Conservation (phyloP, 768 basidiomycete genomes). For the Tulasnella sp. region DNA sequence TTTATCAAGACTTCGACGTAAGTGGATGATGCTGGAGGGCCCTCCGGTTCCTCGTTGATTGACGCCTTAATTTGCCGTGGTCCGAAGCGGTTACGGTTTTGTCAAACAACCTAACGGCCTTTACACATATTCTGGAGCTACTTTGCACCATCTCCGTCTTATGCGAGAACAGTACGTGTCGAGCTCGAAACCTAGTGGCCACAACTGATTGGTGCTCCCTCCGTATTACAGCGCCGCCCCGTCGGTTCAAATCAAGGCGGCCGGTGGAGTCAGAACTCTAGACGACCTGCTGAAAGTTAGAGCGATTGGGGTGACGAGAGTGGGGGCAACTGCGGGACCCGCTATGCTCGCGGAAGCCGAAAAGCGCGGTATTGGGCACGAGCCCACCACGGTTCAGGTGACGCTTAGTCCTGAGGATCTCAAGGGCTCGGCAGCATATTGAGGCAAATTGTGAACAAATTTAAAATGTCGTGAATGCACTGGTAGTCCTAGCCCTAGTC, state of each 20-base stretch:
- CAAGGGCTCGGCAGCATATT: background rate
- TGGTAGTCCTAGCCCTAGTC: background rate
- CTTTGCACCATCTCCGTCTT: slow-evolving; percentile 21
- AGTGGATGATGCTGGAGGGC: background rate
- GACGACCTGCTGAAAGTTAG: slow-evolving; percentile 24
- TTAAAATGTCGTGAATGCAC: background rate
- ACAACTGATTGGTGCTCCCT: background rate
- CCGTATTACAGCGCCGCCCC: background rate
- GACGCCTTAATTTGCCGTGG: background rate
- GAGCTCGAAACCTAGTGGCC: background rate
- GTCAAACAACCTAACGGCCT: slow-evolving; percentile 22
- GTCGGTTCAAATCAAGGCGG: slow-evolving; percentile 24
- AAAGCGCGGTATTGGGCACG: slow-evolving; percentile 20
- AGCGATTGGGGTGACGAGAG: slow-evolving; percentile 21
- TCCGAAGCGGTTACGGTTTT: slow-evolving; percentile 23
- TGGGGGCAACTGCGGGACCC: slow-evolving; percentile 23
- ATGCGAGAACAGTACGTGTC: slow-evolving; percentile 22
- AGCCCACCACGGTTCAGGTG: slow-evolving; percentile 21
- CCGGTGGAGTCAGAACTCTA: slow-evolving; percentile 24
- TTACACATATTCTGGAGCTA: slow-evolving; percentile 23
- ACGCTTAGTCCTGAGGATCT: background rate
- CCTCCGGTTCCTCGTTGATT: background rate
- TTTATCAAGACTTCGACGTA: slow-evolving; percentile 25
- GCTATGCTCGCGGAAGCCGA: slow-evolving; percentile 23
- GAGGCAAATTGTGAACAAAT: background rate